Percentiles rank a stretch among this genome's conserved stretches.
Evolutionary conservation across 1,139 yeast species (phyloP).

Genomic region (Tardiomyces blankii): DNA sequence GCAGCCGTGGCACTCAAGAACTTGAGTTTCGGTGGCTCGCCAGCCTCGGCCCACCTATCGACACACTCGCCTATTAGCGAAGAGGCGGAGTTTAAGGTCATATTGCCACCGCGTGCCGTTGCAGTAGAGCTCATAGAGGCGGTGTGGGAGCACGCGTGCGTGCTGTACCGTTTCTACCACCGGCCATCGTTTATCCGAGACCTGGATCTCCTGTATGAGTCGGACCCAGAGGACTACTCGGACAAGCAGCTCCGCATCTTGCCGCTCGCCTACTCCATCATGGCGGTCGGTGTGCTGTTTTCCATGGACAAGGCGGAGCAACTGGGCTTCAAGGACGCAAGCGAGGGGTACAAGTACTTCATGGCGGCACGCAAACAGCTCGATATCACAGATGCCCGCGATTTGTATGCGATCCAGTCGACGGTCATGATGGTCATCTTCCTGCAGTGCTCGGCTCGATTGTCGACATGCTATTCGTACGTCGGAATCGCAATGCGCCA

Average conservation of each 20-base stretch:
- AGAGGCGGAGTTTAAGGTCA: constrained; percentile 37
- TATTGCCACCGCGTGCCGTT: constrained; percentile 63
- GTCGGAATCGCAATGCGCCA: constrained; percentile 88
- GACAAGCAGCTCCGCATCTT: constrained; percentile 65
- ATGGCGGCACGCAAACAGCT: constrained; percentile 70
- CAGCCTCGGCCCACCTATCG: background rate
- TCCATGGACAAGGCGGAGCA: constrained; percentile 30
- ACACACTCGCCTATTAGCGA: constrained; percentile 5
- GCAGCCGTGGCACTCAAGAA: background rate
- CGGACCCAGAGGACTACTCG: constrained; percentile 59
- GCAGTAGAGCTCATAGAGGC: constrained; percentile 62
- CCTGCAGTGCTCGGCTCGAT: constrained; percentile 79
- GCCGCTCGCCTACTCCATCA: constrained; percentile 64
- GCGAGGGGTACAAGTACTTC: constrained; percentile 73
- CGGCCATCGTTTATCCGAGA: constrained; percentile 63
- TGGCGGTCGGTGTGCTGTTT: constrained; percentile 69
- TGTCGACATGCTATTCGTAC: constrained; percentile 84
- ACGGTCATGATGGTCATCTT: constrained; percentile 57
- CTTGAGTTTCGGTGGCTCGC: background rate
- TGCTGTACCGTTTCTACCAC: constrained; percentile 73
- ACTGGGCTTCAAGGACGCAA: constrained; percentile 31
- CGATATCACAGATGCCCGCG: constrained; percentile 54
- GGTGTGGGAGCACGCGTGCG: constrained; percentile 83
- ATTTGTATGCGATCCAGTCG: constrained; percentile 61
- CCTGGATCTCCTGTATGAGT: constrained; percentile 46